Base-by-base conservation (phyloP, 805 yeast genomes). In the Yamadazyma philogaea region DNA sequence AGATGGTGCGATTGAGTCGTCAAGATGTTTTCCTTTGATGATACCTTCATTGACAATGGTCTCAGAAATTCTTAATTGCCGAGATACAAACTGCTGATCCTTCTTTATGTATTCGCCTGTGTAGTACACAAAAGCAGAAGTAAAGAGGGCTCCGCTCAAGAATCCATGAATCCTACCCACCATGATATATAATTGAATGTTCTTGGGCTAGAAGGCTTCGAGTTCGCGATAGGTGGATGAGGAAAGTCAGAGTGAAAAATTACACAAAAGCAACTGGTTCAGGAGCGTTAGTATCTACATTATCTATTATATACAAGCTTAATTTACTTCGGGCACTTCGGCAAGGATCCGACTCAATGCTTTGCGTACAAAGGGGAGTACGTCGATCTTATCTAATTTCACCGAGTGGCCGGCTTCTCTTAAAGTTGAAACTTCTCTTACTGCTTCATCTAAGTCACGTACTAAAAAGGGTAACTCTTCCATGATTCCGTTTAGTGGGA, bases 41-140 rank as follows among this genome's bases (percentile, higher is more conserved):
- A 81, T 76, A 48, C 79, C 66, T 50, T 78, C 70, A 37, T 78
- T 76, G 40, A 84, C 70, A 34, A 77, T 60, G 24, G 70, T 64
- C 43, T 73, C 65, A 2, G 86, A 71, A 17, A 69, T 70, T 36
- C 61, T 60, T 42, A 85, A 67, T 17, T 75, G 72, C 10, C 57
- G 48, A 2, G 79, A 70, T 7, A 82, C 72, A 26, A 64, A 65
- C 16, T 51, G 53, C 41, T 77, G 75, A 54, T 75, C 77, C 30
- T 59, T 59, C 39, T 70, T 69, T 49, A 86, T 71, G 51, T 81
- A 76, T 42, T 68, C 69, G 2, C 79, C 78, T 2, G 88, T 79
- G 48, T 78, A 70, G 59, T 83, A 82, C 2, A 84, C 77, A 8
- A 79, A 57, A 1, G 84, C 72, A 3, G 87, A 76, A 1, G 87